These are phyloP conservation scores for Neopestalotiopsis sp. DNA, from an alignment of 2,329 filamentous ascomycete genomes.

Conservation along the genomic window DNA sequence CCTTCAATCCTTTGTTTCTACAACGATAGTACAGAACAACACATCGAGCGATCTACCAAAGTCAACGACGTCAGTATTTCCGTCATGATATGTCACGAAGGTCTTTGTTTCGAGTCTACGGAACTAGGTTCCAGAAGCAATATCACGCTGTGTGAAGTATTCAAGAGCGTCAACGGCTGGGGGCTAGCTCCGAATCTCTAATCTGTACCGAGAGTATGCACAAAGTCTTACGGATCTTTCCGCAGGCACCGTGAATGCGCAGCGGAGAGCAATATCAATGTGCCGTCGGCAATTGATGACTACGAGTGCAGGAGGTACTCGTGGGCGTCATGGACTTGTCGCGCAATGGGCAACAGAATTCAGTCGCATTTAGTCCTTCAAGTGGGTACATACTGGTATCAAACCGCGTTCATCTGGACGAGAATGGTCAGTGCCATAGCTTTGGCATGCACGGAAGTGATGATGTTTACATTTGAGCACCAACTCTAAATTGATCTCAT, in stretches of 20 bases:
- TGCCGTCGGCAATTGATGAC: background rate
- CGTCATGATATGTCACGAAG: background rate
- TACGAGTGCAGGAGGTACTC: background rate
- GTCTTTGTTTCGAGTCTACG: background rate
- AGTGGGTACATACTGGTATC: background rate
- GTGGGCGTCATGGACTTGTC: background rate
- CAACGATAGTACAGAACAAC: background rate
- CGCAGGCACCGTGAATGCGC: background rate
- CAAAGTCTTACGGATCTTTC: background rate
- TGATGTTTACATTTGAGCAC: background rate
- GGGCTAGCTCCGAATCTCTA: background rate
- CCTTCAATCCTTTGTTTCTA: background rate
- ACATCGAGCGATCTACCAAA: slow-evolving; percentile 1
- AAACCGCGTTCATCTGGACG: background rate
- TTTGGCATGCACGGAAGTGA: background rate
- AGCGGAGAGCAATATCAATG: background rate
- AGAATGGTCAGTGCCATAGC: background rate
- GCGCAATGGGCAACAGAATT: background rate
- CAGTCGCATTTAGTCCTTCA: background rate
- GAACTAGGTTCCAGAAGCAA: background rate
- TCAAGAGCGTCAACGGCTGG: background rate
- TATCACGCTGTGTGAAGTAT: background rate
- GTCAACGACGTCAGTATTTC: slow-evolving; percentile 8
- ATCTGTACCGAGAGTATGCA: background rate
- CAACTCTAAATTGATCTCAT: slow-evolving; percentile 7